A percentile compares a stretch with the other conserved stretches of the same genome.
These are phyloP conservation scores for Podosphaera xanthii DNA, from an alignment of 2,329 filamentous ascomycete species.

Conservation along the genomic window DNA sequence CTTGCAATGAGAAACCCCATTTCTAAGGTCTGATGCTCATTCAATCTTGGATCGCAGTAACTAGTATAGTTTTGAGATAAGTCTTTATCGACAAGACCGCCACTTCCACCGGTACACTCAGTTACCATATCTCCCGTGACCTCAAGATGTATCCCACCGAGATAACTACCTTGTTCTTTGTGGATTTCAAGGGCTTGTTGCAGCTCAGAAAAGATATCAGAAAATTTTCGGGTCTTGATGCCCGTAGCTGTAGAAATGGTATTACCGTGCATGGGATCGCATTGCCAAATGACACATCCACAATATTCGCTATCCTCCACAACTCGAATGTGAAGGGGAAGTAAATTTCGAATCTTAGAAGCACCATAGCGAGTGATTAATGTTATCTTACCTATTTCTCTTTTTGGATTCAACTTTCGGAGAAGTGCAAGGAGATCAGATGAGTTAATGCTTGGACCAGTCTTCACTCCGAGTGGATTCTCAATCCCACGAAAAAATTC, in stretches of 20 bases:
- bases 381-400: conserved; percentile 80
- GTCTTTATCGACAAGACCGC: conserved; percentile 70
- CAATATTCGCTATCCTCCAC: conserved; percentile 57
- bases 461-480: conserved; percentile 92
- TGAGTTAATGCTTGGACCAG: conserved; percentile 64
- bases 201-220: conserved; percentile 72
- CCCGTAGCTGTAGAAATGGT: conserved; percentile 45
- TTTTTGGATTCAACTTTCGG: conserved; percentile 59
- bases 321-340: conserved; percentile 70
- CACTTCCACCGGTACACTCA: conserved; percentile 80
- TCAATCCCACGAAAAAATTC: conserved; percentile 94
- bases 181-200: conserved; percentile 68
- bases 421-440: conserved; percentile 59
- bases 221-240: conserved; percentile 83
- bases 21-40: conserved; percentile 94
- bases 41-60: conserved; percentile 84
- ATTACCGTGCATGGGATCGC: conserved; percentile 95
- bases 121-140: conserved; percentile 90
- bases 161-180: conserved; percentile 44
- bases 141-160: conserved; percentile 37
- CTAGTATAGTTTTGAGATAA: conserved; percentile 79
- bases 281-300: conserved; percentile 71
- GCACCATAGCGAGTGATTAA: conserved; percentile 91
- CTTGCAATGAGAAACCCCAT: conserved; percentile 82
- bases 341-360: conserved; percentile 45